Evolutionary conservation across 371 early-diverging fungal genomes (phyloP), one percentile per base, ranked within the genome.

Genomic region (Rhizomucor pusillus): DNA sequence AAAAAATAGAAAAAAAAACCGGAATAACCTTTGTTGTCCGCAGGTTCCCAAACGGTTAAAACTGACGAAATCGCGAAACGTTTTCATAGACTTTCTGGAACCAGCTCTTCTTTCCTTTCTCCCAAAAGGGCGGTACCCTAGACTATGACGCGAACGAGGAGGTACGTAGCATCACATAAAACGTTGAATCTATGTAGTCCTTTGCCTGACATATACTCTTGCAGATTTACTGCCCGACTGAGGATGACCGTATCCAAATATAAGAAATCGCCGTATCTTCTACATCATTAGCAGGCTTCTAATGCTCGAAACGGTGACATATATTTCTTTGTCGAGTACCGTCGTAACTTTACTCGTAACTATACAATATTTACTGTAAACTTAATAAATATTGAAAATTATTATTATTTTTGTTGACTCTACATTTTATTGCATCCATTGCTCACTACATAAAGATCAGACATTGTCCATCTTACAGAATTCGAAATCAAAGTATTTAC

Each of bases 221-320:
- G 7, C 3, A 59, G 54, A 59, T 59, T 24, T 54, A 54, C 18
- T 59, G 60, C 24, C 60, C 60, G n/a, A 50, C 49, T 1, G 60
- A 52, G 9, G 34, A 25, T n/a, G 59, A 58, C 16, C 39, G 60
- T 12, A 52, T 59, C 45, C 16, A 22, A n/a, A 25, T 52, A 9
- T 22, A 51, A 20, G 9, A 24, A n/a, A n/a, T n/a, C n/a, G n/a
- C n/a, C n/a, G 29, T 7, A 29, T 29, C 29, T 29, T 5, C 7
- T 29, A 24, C 33, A 13, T 3, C 22, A 5, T n/a, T 49, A 49
- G 12, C 18, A 19, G 33, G 16, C 41, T 16, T 3, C 39, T 18
- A 9, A n/a, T n/a, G n/a, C n/a, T 35, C 20, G 40, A 29, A 13
- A 3, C 3, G 19, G 10, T 22, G 35, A 25, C n/a, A 5, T 9